Conservation (phyloP, 495 filamentous ascomycete species). For the Articulospora tetracladia region DNA sequence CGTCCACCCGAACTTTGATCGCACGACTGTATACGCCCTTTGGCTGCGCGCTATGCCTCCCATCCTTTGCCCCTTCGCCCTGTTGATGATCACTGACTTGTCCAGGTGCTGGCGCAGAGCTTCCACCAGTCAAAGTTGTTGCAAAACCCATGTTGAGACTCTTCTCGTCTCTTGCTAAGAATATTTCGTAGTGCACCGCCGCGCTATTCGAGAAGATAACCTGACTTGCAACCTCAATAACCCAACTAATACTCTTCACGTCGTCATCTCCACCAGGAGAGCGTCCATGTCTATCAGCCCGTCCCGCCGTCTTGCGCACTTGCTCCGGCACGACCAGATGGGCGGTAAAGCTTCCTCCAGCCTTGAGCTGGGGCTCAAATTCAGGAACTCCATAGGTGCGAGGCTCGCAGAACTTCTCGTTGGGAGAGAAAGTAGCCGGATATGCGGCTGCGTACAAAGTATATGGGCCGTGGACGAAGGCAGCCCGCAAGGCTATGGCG, state of each 20-base stretch:
- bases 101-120: constrained; percentile 48
- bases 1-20: constrained; percentile 72
- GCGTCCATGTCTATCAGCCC: constrained; percentile 15
- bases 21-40: constrained; percentile 79
- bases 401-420: constrained; percentile 61
- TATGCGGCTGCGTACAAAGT: constrained; percentile 82
- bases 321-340: constrained; percentile 70
- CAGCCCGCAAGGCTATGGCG: constrained; percentile 82
- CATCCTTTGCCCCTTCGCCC: constrained; percentile 42
- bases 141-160: constrained; percentile 64
- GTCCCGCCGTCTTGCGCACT: constrained; percentile 52
- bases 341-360: constrained; percentile 80
- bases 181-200: constrained; percentile 83
- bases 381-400: constrained; percentile 66
- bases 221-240: constrained; percentile 88
- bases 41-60: constrained; percentile 45
- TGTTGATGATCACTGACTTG: constrained; percentile 69
- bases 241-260: constrained; percentile 67
- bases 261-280: constrained; percentile 24
- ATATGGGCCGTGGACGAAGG: constrained; percentile 95
- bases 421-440: constrained; percentile 74
- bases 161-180: constrained; percentile 82
- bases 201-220: constrained; percentile 87
- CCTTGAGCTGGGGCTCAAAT: constrained; percentile 95
- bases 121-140: constrained; percentile 30